Evolutionary conservation across 192 early-diverging fungal genomes (phyloP), one percentile per base, ranked within the genome.

Genomic region (Backusella tarrabulga): DNA sequence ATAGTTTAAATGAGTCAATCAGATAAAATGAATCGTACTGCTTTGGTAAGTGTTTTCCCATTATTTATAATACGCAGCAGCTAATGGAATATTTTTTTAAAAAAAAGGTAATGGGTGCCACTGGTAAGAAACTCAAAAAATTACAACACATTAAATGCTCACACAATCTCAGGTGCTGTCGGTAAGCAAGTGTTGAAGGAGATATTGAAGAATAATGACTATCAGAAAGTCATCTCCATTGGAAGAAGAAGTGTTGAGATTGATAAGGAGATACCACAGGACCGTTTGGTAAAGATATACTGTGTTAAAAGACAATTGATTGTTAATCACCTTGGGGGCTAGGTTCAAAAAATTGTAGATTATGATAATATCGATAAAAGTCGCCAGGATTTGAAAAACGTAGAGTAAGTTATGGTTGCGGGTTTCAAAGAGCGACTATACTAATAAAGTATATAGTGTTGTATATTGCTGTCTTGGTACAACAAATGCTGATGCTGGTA

Each of bases 391-490:
- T 88, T 91, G 40, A 75, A 69, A n/a, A 84, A 84, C 14, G 78
- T 83, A 26, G 80, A 85, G 88, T 89, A 80, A 81, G 86, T 68
- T 1, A 9, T 7, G 6, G 9, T 8, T 26, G 11, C 1, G n/a
- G 8, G 54, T 7, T 11, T 23, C 7, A 23, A 56, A 52, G 26
- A 56, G n/a, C n/a, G 21, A 40, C 38, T 52, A 4, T 19, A 0
- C 4, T 21, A 26, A 56, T 7, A 56, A 44, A 15, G 42, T 17
- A 19, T 44, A 15, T 78, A 89, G 89, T 76, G 85, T 88, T 67
- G 90, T 93, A 38, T 95, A 89, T 78, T 92, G 91, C 75, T 86
- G 90, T 71, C 84, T 97, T 14, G 94, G 89, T 42, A 94, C 93
- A 1, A 95, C 94, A 3, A 85, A 89, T 1, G 85, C 81, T 1